A percentile compares a stretch with the other conserved stretches of the same genome.
phyloP scores from a whole-genome alignment of 2,329 filamentous ascomycete species.

The Camillea tinctor region DNA sequence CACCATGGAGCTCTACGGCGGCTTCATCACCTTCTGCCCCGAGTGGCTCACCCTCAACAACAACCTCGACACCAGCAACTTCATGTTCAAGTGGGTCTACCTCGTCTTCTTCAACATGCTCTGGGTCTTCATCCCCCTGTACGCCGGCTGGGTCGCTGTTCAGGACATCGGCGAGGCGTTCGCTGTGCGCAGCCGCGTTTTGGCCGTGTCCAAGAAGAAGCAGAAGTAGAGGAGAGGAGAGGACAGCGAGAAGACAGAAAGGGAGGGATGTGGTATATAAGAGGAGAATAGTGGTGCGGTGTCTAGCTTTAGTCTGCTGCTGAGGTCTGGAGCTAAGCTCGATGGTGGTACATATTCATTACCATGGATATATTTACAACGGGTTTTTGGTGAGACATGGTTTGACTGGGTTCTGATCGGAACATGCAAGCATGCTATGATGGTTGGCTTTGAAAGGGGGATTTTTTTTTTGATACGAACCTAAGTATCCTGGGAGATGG shows the following conservation, averaged over 20 bases:
- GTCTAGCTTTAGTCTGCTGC: background rate
- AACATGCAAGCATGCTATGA: background rate
- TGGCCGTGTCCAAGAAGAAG: constrained; percentile 32
- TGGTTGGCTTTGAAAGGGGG: no score
- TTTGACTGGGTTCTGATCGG: background rate
- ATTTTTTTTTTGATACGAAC: no score
- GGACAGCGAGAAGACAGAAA: background rate
- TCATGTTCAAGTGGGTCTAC: constrained; percentile 68
- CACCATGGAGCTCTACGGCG: constrained; percentile 65
- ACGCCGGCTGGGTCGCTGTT: constrained; percentile 55
- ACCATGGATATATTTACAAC: background rate
- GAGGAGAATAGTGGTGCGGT: background rate
- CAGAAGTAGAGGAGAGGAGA: constrained; percentile 22
- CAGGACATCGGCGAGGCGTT: constrained; percentile 57
- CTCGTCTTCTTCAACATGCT: constrained; percentile 67
- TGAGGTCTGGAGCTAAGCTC: background rate
- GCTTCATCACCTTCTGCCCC: constrained; percentile 70
- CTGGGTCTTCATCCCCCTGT: constrained; percentile 64
- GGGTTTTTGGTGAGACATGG: background rate
- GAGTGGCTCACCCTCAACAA: constrained; percentile 64
- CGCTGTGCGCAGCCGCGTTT: constrained; percentile 35
- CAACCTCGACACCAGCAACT: constrained; percentile 65
- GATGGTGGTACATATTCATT: background rate
- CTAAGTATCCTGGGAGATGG: no score
- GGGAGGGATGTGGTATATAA: background rate